A percentile compares a stretch with the other conserved stretches of the same genome.
Evolutionary conservation across 805 yeast genomes (phyloP).

Genomic region (Ogataea dorogensis): DNA sequence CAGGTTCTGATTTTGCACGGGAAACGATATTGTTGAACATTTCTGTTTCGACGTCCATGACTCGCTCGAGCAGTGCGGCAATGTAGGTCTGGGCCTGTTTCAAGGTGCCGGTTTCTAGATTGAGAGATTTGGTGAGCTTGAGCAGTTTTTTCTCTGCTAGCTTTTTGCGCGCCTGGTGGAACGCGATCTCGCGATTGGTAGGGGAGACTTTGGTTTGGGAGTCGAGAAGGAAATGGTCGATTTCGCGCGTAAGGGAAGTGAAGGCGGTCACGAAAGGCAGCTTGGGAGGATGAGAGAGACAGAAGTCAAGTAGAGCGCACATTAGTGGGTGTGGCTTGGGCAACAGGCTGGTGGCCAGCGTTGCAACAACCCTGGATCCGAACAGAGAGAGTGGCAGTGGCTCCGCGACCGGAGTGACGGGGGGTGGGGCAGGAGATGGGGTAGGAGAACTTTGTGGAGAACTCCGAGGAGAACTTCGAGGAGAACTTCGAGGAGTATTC

Average conservation of each 20-base stretch:
- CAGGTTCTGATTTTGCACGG: not conserved
- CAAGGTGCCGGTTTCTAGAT: conserved; percentile 20
- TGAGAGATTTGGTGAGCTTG: conserved; percentile 22
- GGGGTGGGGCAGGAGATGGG: not conserved
- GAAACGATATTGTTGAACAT: not conserved
- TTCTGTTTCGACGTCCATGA: not conserved
- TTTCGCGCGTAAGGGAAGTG: not conserved
- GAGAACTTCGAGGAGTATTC: no score
- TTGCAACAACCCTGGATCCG: not conserved
- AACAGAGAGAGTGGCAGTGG: not conserved
- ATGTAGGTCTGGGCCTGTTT: conserved; percentile 1
- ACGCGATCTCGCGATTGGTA: conserved; percentile 17
- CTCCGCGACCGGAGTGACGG: not conserved
- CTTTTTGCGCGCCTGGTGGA: conserved; percentile 28
- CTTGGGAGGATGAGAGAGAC: conserved; percentile 1
- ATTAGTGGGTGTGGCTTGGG: not conserved
- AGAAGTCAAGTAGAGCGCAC: not conserved
- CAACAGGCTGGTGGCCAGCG: not conserved
- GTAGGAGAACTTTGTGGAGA: no score
- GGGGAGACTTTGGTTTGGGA: not conserved
- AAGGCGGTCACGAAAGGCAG: not conserved
- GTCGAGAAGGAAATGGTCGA: not conserved
- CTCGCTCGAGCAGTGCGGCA: not conserved
- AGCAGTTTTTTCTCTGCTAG: conserved; percentile 24
- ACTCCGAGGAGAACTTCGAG: no score